phyloP scores from a whole-genome alignment of 768 basidiomycete genomes.

The Galerina marginata region DNA sequence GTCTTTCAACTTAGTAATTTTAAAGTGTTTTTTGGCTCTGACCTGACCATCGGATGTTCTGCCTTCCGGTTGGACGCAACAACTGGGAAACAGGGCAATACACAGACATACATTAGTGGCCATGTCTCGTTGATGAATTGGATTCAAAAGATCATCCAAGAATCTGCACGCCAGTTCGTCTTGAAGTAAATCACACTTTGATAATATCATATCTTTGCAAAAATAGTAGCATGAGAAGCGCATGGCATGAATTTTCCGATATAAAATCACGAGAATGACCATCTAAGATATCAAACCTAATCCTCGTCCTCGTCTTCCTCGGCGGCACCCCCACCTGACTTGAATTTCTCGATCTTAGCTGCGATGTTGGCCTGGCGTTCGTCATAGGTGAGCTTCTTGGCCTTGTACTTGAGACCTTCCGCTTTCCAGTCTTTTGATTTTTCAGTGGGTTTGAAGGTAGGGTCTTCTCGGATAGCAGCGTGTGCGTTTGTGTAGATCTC shows the following conservation, averaged over 20 bases:
- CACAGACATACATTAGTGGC: conserved; percentile 46
- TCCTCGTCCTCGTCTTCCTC: conserved; percentile 70
- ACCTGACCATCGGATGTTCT: conserved; percentile 59
- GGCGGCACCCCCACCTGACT: conserved; percentile 64
- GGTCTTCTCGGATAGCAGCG: conserved; percentile 95
- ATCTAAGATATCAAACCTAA: conserved; percentile 42
- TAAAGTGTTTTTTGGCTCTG: conserved; percentile 55
- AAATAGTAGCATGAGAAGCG: too few species aligned
- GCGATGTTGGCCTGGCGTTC: conserved; percentile 84
- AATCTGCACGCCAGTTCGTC: conserved; percentile 1
- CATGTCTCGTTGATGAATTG: conserved; percentile 51
- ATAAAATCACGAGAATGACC: conserved; percentile 11
- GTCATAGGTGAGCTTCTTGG: conserved; percentile 69
- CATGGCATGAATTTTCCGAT: background rate
- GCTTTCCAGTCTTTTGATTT: conserved; percentile 93
- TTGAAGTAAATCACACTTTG: conserved; percentile 3
- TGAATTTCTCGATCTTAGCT: conserved; percentile 90
- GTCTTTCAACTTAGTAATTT: conserved; percentile 57
- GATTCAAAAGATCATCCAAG: conserved; percentile 53
- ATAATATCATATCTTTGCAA: too few species aligned
- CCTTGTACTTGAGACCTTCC: conserved; percentile 76
- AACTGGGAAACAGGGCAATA: conserved; percentile 44
- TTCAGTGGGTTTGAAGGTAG: conserved; percentile 86
- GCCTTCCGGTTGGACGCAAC: conserved; percentile 56
- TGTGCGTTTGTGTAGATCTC: conserved; percentile 94